These are phyloP conservation scores for Penicillium polonicum DNA, from an alignment of 2,329 filamentous ascomycete genomes.

Conservation along the genomic window DNA sequence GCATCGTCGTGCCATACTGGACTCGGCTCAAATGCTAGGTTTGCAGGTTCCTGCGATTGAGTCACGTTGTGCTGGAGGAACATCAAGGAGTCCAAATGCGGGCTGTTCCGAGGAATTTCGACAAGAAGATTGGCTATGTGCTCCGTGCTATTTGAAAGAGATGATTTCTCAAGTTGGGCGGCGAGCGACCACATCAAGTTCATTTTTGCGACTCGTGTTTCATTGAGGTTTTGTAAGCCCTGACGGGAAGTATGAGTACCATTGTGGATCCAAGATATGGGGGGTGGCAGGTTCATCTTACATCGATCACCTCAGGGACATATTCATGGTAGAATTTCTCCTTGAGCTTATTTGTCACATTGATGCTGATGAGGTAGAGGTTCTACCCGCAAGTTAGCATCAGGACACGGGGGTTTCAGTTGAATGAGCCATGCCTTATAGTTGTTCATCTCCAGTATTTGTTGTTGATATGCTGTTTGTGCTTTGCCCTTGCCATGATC, in stretches of 20 bases:
- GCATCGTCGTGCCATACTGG: slow-evolving; percentile 97
- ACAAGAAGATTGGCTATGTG: slow-evolving; percentile 70
- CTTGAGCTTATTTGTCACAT: slow-evolving; percentile 96
- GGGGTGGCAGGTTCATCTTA: slow-evolving; percentile 41
- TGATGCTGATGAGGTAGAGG: slow-evolving; percentile 93
- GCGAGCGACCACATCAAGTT: slow-evolving; percentile 85
- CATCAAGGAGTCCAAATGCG: slow-evolving; percentile 93
- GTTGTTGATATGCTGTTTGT: slow-evolving; percentile 86
- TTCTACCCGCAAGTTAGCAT: slow-evolving; percentile 56
- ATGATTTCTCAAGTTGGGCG: slow-evolving; percentile 74
- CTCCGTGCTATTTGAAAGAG: slow-evolving; percentile 70
- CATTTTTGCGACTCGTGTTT: slow-evolving; percentile 79
- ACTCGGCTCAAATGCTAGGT: slow-evolving; percentile 88
- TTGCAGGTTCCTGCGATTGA: slow-evolving; percentile 76
- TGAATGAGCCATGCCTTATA: slow-evolving; percentile 57
- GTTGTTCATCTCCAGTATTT: slow-evolving; percentile 94
- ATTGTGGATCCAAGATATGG: neutral
- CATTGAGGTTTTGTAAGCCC: slow-evolving; percentile 84
- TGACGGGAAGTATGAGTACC: slow-evolving; percentile 19
- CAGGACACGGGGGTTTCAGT: neutral
- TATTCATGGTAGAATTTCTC: slow-evolving; percentile 98
- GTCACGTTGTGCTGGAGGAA: slow-evolving; percentile 89
- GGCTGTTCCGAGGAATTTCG: slow-evolving; percentile 85
- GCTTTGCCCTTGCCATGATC: slow-evolving; percentile 84
- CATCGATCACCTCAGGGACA: slow-evolving; percentile 87